phyloP scores from a whole-genome alignment of 352 stramenopile genomes.

The Aphanomyces astaci region DNA sequence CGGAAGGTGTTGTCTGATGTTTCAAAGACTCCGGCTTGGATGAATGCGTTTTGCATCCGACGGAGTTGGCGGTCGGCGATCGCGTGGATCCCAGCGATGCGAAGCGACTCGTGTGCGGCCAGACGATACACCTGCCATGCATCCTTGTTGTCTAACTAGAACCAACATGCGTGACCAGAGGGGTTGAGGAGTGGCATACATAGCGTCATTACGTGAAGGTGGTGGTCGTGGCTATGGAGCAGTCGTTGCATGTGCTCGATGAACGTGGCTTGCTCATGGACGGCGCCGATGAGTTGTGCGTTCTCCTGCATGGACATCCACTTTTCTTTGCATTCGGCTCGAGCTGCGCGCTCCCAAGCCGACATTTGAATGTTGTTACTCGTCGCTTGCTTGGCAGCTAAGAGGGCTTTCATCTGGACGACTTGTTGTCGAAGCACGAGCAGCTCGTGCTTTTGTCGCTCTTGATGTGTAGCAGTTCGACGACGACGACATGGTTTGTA shows the following conservation, averaged over 20 bases:
- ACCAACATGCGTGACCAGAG: not conserved
- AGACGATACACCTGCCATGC: conserved; percentile 2
- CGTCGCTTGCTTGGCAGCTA: too few relatives aligned
- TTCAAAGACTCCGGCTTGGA: not conserved
- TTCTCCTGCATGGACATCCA: too few relatives aligned
- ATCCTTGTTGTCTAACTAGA: not conserved
- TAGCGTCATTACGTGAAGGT: not conserved
- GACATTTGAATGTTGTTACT: too few relatives aligned
- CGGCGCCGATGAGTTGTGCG: not conserved
- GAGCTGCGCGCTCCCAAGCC: too few relatives aligned
- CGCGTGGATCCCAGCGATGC: conserved; percentile 13
- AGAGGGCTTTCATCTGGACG: too few relatives aligned
- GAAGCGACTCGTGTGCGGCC: conserved; percentile 8
- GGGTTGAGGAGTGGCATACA: not conserved
- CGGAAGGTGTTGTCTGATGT: not conserved
- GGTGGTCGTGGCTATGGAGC: not conserved
- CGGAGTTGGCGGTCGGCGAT: conserved; percentile 12
- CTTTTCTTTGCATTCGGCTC: too few relatives aligned
- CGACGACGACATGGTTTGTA: too few relatives aligned
- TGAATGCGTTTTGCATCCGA: not conserved
- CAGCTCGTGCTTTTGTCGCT: too few relatives aligned
- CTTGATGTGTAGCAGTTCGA: too few relatives aligned
- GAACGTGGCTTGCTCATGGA: not conserved
- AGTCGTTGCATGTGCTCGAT: conserved; percentile 4
- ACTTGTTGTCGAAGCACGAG: too few relatives aligned